A percentile compares a stretch with the other conserved stretches of the same genome.
phyloP scores from a whole-genome alignment of 202 grass and related monocot genomes.

The Alloteropsis angusta region DNA sequence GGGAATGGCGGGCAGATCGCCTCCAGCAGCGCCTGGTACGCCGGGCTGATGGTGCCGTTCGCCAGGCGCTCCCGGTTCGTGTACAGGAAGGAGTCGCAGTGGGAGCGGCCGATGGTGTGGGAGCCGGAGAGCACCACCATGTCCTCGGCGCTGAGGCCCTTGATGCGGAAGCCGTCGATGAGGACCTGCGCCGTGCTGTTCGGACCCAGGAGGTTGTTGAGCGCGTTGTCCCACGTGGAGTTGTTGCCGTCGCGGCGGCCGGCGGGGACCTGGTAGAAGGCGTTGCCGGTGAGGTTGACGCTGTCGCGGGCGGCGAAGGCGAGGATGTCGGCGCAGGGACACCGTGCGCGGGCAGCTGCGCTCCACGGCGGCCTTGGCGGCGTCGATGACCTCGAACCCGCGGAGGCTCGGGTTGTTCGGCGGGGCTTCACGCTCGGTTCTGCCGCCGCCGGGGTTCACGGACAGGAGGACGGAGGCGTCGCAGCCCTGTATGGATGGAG shows the following conservation, averaged over 20 bases:
- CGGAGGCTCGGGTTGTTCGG: conserved; percentile 65
- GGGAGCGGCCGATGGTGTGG: conserved; percentile 71
- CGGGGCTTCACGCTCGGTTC: conserved; percentile 7
- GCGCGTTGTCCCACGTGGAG: background rate
- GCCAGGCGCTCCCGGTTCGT: conserved; percentile 21
- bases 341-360: conserved; percentile 47
- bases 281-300: conserved; percentile 53
- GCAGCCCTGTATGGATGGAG: conserved; percentile 27
- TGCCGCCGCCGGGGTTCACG: conserved; percentile 27
- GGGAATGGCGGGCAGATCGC: conserved; percentile 40
- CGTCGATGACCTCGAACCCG: conserved; percentile 48
- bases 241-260: conserved; percentile 49
- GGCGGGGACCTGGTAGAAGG: conserved; percentile 41
- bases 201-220: conserved; percentile 3
- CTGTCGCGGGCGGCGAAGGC: conserved; percentile 67
- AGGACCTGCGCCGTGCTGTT: conserved; percentile 28
- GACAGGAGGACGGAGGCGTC: conserved; percentile 46
- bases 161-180: background rate
- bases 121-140: conserved; percentile 66
- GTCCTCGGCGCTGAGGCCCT: conserved; percentile 46
- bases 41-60: conserved; percentile 37
- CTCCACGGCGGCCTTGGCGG: conserved; percentile 65
- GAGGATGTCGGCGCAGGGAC: conserved; percentile 70
- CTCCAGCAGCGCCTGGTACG: conserved; percentile 51
- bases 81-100: conserved; percentile 41